phyloP scores from a whole-genome alignment of 2,329 filamentous ascomycete species.

The Stagonosporopsis vannaccii region DNA sequence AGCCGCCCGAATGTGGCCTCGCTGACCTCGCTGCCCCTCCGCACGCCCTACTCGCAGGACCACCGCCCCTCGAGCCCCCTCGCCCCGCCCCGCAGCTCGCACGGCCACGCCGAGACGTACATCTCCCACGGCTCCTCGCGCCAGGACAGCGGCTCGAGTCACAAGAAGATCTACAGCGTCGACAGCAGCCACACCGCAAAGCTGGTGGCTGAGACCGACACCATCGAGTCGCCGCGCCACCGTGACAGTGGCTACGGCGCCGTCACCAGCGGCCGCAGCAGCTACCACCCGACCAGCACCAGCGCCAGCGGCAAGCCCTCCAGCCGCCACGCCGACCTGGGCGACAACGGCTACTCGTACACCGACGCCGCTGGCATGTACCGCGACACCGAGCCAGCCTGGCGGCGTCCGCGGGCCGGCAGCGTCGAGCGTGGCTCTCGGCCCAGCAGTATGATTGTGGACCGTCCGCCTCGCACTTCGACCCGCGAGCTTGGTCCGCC shows the following conservation, averaged over 20 bases:
- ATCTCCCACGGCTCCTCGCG: constrained; percentile 45
- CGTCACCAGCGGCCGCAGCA: constrained; percentile 41
- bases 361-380: constrained; percentile 60
- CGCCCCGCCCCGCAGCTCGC: constrained; percentile 43
- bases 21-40: constrained; percentile 42
- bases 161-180: constrained; percentile 59
- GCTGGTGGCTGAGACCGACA: constrained; percentile 48
- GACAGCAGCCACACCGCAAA: constrained; percentile 52
- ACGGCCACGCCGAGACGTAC: constrained; percentile 47
- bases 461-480: constrained; percentile 47
- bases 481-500: constrained; percentile 61
- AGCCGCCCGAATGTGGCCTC: constrained; percentile 46
- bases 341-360: constrained; percentile 57
- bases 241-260: constrained; percentile 28
- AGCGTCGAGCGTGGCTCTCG: constrained; percentile 56
- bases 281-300: constrained; percentile 30
- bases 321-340: constrained; percentile 43
- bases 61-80: constrained; percentile 53
- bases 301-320: constrained; percentile 29
- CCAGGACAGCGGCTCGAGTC: constrained; percentile 32
- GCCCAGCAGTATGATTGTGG: constrained; percentile 55
- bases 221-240: constrained; percentile 44
- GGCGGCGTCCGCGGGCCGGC: constrained; percentile 54
- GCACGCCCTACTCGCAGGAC: constrained; percentile 35
- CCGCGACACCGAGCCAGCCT: constrained; percentile 58